Conservation (phyloP, 345 rosid species). For the Acer yangbiense region DNA sequence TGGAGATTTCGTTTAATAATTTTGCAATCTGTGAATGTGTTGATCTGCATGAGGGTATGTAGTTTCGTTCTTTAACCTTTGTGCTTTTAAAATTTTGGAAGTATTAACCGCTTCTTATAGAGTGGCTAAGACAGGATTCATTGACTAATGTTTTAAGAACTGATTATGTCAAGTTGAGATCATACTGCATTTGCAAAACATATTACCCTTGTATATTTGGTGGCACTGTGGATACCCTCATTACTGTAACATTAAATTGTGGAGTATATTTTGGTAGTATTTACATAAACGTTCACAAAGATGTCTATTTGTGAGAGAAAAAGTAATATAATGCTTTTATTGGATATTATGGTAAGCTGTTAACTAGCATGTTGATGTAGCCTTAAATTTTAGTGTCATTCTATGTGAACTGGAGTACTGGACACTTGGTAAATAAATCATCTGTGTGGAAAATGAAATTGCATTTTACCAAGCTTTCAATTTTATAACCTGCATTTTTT, state of each 20-base stretch:
- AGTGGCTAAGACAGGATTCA: neutral
- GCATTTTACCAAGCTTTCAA: slow-evolving; percentile 5
- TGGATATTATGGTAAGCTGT: neutral
- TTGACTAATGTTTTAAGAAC: neutral
- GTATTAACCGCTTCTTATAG: neutral
- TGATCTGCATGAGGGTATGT: neutral
- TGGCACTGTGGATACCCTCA: neutral
- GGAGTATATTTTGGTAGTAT: neutral
- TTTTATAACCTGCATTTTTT: slow-evolving; percentile 19
- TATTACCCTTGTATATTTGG: neutral
- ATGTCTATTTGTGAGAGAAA: neutral
- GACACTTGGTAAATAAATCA: neutral
- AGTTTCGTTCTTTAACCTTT: neutral
- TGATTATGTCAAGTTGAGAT: neutral
- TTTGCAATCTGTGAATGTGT: neutral
- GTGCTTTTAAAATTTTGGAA: neutral
- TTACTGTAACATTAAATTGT: neutral
- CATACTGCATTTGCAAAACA: neutral
- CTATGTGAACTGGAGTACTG: neutral
- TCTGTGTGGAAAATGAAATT: neutral
- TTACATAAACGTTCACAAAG: neutral
- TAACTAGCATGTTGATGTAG: neutral
- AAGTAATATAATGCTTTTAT: neutral
- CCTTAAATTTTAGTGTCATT: neutral
- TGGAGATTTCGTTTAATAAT: neutral